Base-by-base conservation (phyloP, 2,329 filamentous ascomycete genomes). In the Hymenoscyphus fructigenus region DNA sequence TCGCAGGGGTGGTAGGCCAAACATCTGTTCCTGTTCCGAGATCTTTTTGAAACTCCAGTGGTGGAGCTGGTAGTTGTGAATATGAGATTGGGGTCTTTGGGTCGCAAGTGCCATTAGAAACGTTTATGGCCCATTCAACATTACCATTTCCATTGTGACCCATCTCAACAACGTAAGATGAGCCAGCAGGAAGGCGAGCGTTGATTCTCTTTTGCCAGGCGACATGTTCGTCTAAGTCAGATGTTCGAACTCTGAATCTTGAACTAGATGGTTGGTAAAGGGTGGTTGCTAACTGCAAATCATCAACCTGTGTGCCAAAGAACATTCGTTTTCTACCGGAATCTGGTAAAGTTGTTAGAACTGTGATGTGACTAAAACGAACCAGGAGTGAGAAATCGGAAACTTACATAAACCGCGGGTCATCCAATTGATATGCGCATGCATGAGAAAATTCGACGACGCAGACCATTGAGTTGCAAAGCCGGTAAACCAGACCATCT, bases 401-500 rank as follows among this genome's bases (percentile, higher is more conserved):
- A 44, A 41, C 36, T 23, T 59, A 59, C 57, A 59, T 26, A 59
- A 44, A 34, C 68, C 68, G 41, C 68, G 50, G 4, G 67, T 70
- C 2, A 59, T 60, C 68, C 68, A 70, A 56, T 68, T 65, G 15
- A 70, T 68, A 60, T 65, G 66, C 20, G 64, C 67, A 59, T 70
- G 67, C 36, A 65, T 61, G 3, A 70, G 26, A 23, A 70, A 44
- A 59, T 63, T 67, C 0, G 67, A 66, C 5, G 68, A 68, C 5
- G 79, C 69, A 65, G 74, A 77, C 78, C 77, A 79, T 62, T 77
- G 75, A 41, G 75, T 75, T 6, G 76, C 76, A 61, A 83, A 86
- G 23, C 77, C 75, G 62, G 84, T 80, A 76, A 87, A 87, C 77
- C 83, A 87, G 5, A 81, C 84, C 83, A 88, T 85, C 34, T 59